Base-by-base conservation (phyloP, 495 filamentous ascomycete genomes). In the Daldinia loculata region DNA sequence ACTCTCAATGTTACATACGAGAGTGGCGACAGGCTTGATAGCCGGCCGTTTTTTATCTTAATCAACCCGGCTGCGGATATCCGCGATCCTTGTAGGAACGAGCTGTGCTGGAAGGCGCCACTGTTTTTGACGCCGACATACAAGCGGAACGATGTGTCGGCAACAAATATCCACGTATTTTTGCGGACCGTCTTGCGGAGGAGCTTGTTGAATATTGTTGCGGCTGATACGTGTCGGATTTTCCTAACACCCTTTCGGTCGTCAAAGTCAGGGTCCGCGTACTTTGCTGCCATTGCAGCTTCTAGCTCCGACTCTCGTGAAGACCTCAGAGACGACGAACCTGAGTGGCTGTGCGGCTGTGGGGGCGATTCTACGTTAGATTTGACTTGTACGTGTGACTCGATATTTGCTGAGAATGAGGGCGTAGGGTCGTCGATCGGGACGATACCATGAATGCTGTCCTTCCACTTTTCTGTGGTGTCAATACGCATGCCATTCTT, bases 101-200 rank as follows among this genome's bases (percentile, higher is more conserved):
- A 93, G 6, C 88, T 91, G 79, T 98, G 94, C 74, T 97, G 94
- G 75, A 98, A 98, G 7, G 91, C 87, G 29, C 94, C 94, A 29
- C 87, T 88, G 75, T 92, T 89, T 72, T 98, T 97, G 79, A 98
- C 95, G 50, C 93, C 94, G 39, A 97, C 87, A 80, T 97, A 97
- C 0, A 97, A 83, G 7, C 94, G 88, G 72, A 93, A 95, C 2
- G 88, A 91, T 0, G 92, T 95, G 79, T 98, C 94, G 34, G 90
- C 89, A 22, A 92, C 94, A 74, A 96, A 97, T 43, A 97, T 94
- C 93, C 93, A 97, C 32, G 90, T 94, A 72, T 91, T 92, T 68
- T 90, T 92, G 72, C 87, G 87, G 6, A 91, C 87, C 2, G 89
- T 86, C 53, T 89, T 90, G 38, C 91, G 86, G 3, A 93, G 84